Evolutionary conservation across 352 stramenopile species (phyloP).

Genomic region (Phytophthora megakarya): DNA sequence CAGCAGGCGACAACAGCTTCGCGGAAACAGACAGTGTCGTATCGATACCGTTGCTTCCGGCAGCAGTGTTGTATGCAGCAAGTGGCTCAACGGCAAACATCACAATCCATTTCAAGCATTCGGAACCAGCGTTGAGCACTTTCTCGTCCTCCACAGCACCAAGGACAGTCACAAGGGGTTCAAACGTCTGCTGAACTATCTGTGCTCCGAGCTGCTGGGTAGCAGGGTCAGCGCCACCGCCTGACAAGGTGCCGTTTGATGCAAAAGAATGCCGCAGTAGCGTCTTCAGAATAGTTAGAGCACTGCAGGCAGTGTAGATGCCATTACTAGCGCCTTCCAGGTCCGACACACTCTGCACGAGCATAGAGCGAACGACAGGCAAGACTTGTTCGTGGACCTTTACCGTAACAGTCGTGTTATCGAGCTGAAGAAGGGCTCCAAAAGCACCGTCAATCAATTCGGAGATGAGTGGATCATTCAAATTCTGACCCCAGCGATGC

Average conservation of each 20-base stretch:
- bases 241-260: conserved; percentile 32
- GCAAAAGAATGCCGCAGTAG: conserved; percentile 75
- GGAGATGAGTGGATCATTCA: conserved; percentile 77
- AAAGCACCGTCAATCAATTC: conserved; percentile 78
- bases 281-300: conserved; percentile 76
- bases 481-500: conserved; percentile 64
- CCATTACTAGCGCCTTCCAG: conserved; percentile 60
- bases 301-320: conserved; percentile 62
- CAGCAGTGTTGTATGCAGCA: conserved; percentile 45
- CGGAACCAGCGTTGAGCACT: conserved; percentile 70
- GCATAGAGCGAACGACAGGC: conserved; percentile 61
- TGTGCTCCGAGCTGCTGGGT: conserved; percentile 60
- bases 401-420: conserved; percentile 58
- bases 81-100: conserved; percentile 78
- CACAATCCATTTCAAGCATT: conserved; percentile 86
- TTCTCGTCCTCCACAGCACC: conserved; percentile 73
- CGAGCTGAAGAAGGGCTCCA: conserved; percentile 66
- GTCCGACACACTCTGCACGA: conserved; percentile 54
- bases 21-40: conserved; percentile 71
- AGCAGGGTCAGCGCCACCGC: conserved; percentile 30
- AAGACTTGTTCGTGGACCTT: conserved; percentile 71
- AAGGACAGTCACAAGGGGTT: conserved; percentile 70
- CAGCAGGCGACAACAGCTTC: conserved; percentile 64
- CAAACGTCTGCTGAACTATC: conserved; percentile 75
- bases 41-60: conserved; percentile 61